A percentile compares a stretch with the other conserved stretches of the same genome.
Evolutionary conservation across 148 eudicot genomes (phyloP).

Genomic region (Beta vulgaris): DNA sequence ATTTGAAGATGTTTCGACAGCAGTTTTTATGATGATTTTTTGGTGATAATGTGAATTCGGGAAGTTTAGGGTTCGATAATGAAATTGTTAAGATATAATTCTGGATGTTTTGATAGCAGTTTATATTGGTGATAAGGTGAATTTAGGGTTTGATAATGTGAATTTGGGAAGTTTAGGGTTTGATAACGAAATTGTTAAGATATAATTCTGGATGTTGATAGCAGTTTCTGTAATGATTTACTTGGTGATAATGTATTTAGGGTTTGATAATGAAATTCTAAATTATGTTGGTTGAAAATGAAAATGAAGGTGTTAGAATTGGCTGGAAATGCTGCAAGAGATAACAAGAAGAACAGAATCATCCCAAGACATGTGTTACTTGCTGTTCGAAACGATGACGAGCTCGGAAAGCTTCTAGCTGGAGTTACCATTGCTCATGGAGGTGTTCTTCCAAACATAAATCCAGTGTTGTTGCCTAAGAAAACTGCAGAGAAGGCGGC

Average conservation of each 20-base stretch:
- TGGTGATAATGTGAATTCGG: too few relatives aligned
- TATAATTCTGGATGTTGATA: too few relatives aligned
- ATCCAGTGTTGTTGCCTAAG: slow-evolving; percentile 9
- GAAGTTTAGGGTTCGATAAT: too few relatives aligned
- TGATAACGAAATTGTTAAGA: too few relatives aligned
- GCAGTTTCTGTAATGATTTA: too few relatives aligned
- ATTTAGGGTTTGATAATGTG: too few relatives aligned
- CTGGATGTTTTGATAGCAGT: too few relatives aligned
- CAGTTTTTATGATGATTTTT: too few relatives aligned
- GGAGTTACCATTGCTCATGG: slow-evolving; percentile 6
- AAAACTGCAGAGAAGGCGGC: slow-evolving; percentile 6
- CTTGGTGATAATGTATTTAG: background rate
- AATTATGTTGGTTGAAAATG: background rate
- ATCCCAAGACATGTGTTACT: slow-evolving; percentile 16
- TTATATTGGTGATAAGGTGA: too few relatives aligned
- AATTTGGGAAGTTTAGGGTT: too few relatives aligned
- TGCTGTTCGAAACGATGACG: slow-evolving; percentile 8
- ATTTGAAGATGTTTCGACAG: too few relatives aligned
- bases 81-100: too few relatives aligned
- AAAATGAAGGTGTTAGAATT: slow-evolving; percentile 6
- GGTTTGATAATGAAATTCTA: background rate
- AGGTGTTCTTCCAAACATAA: slow-evolving; percentile 10
- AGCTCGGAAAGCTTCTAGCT: background rate
- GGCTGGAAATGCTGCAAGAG: slow-evolving; percentile 13
- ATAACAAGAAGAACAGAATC: slow-evolving; percentile 16